Conservation (phyloP, 768 basidiomycete species). For the Clitopilus hobsonii region DNA sequence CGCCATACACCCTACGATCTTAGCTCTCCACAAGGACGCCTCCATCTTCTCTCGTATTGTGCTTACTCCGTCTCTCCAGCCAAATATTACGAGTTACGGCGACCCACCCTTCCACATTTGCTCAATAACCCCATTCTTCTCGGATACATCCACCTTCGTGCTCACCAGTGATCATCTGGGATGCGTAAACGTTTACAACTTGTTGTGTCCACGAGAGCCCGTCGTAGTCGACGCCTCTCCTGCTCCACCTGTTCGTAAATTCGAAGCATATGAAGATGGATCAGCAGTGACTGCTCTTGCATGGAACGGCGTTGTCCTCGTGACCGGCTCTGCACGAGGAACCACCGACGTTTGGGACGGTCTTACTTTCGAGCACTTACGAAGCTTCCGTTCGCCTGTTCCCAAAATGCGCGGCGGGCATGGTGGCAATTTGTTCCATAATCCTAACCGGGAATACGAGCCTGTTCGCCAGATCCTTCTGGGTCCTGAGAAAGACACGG, state of each 20-base stretch:
- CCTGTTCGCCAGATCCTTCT: constrained; percentile 55
- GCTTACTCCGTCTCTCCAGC: constrained; percentile 21
- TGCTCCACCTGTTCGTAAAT: constrained; percentile 35
- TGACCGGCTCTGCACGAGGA: constrained; percentile 64
- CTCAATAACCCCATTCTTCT: constrained; percentile 44
- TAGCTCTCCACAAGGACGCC: constrained; percentile 49
- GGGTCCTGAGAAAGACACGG: constrained; percentile 42
- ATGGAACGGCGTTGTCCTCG: constrained; percentile 54
- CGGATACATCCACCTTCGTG: constrained; percentile 42
- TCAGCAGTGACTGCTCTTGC: constrained; percentile 56
- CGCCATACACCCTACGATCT: constrained; percentile 26
- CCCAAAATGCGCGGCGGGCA: constrained; percentile 25
- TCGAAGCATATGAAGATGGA: constrained; percentile 64
- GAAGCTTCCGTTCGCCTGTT: constrained; percentile 48
- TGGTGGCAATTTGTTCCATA: constrained; percentile 4
- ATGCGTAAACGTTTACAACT: constrained; percentile 58
- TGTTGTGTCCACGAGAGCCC: constrained; percentile 19
- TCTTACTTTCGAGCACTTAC: constrained; percentile 53
- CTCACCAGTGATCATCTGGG: constrained; percentile 65
- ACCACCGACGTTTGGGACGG: constrained; percentile 60
- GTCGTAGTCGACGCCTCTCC: constrained; percentile 2
- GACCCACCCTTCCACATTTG: constrained; percentile 48
- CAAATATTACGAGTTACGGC: constrained; percentile 42
- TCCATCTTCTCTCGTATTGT: constrained; percentile 48
- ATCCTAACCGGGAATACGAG: constrained; percentile 30